phyloP scores from a whole-genome alignment of 2,329 filamentous ascomycete genomes.

The Tothia fuscella region DNA sequence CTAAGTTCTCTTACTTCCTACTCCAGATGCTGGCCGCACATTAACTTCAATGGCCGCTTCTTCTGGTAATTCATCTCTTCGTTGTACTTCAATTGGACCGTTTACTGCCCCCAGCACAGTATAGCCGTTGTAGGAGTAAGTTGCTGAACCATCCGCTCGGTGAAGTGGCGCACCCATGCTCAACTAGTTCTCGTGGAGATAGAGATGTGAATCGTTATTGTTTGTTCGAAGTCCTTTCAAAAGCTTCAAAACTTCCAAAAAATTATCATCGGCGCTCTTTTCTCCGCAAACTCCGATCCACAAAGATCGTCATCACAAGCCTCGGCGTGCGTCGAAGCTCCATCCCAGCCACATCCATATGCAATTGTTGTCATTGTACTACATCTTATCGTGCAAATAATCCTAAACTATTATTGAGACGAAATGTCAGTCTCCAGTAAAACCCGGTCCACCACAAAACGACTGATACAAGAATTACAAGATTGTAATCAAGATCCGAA shows the following conservation, averaged over 20 bases:
- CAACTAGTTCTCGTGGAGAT: not conserved
- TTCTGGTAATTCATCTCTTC: slow-evolving; percentile 82
- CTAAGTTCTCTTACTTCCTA: slow-evolving; percentile 50
- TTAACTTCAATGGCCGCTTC: slow-evolving; percentile 85
- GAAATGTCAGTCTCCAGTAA: too few species aligned
- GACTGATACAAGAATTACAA: slow-evolving; percentile 50
- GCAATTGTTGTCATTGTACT: too few species aligned
- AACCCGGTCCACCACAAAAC: slow-evolving; percentile 36
- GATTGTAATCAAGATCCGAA: slow-evolving; percentile 45
- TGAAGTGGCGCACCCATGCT: slow-evolving; percentile 32
- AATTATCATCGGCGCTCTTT: too few species aligned
- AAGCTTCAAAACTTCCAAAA: too few species aligned
- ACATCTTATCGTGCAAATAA: too few species aligned
- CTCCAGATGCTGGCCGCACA: slow-evolving; percentile 72
- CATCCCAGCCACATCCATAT: too few species aligned
- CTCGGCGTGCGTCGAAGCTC: too few species aligned
- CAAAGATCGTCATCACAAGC: too few species aligned
- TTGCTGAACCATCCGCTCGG: slow-evolving; percentile 69
- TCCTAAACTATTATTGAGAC: too few species aligned
- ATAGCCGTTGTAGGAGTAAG: slow-evolving; percentile 64
- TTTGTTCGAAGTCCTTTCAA: too few species aligned
- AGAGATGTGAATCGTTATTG: too few species aligned
- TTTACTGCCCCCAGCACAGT: slow-evolving; percentile 78
- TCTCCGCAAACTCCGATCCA: too few species aligned
- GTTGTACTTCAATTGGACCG: slow-evolving; percentile 79